These are phyloP conservation scores for Ustilago cynodontis DNA, from an alignment of 1,284 basidiomycete species.

Conservation along the genomic window DNA sequence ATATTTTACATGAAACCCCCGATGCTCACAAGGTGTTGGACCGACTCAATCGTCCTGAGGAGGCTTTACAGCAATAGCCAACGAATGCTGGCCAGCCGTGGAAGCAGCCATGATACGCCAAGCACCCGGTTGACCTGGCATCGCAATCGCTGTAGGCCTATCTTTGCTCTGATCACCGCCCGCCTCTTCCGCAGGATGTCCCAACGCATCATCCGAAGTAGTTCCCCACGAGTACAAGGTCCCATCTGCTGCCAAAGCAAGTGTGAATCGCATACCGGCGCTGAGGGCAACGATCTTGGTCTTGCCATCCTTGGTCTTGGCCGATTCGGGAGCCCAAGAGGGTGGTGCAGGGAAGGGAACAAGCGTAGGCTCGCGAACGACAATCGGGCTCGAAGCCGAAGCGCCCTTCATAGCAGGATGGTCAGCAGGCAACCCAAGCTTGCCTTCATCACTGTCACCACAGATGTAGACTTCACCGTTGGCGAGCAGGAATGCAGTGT, in stretches of 20 bases:
- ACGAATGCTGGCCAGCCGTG: constrained; percentile 73
- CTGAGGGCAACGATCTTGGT: constrained; percentile 82
- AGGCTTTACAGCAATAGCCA: constrained; percentile 69
- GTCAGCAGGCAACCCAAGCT: constrained; percentile 54
- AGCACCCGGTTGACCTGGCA: constrained; percentile 71
- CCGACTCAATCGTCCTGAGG: constrained; percentile 48
- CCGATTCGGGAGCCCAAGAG: constrained; percentile 59
- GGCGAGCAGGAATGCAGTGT: constrained; percentile 86
- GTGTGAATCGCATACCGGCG: constrained; percentile 83
- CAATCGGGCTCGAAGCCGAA: constrained; percentile 37
- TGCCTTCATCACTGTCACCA: constrained; percentile 64
- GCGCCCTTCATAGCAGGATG: constrained; percentile 47
- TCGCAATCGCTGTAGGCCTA: constrained; percentile 78
- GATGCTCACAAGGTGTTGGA: background rate
- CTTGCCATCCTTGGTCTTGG: constrained; percentile 66
- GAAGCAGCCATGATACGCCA: constrained; percentile 71
- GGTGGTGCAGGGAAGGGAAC: constrained; percentile 70
- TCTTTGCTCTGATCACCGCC: constrained; percentile 72
- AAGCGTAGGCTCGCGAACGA: constrained; percentile 58
- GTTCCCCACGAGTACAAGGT: constrained; percentile 88
- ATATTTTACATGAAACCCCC: background rate
- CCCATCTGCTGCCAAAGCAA: constrained; percentile 82
- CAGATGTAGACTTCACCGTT: constrained; percentile 80
- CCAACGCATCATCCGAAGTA: constrained; percentile 75
- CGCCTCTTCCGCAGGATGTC: constrained; percentile 66